phyloP scores from a whole-genome alignment of 129 eudicot species.

The Flaveria ramosissima region DNA sequence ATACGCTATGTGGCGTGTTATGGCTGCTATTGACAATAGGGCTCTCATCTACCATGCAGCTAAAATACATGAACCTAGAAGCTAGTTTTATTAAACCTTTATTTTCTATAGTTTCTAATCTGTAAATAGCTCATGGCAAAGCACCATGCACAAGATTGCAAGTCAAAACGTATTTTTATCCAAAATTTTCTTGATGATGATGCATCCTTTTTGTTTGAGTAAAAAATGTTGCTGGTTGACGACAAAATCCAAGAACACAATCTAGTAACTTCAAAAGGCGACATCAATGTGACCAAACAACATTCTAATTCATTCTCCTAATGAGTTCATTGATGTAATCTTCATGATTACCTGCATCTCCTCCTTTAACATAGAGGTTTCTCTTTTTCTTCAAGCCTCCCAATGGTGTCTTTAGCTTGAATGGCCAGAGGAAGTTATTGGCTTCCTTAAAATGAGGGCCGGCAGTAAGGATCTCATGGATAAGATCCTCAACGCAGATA shows the following conservation, averaged over 20 bases:
- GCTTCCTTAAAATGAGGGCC: slow-evolving; percentile 89
- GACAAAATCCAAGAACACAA: slow-evolving; percentile 24
- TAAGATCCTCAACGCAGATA: slow-evolving; percentile 67
- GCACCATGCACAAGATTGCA: background rate
- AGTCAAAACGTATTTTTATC: background rate
- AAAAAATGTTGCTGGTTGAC: background rate
- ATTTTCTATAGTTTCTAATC: too few relatives aligned
- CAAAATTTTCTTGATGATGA: slow-evolving; percentile 23
- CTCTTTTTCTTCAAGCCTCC: slow-evolving; percentile 81
- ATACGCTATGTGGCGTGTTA: too few relatives aligned
- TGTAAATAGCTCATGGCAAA: background rate
- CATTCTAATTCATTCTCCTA: slow-evolving; percentile 71
- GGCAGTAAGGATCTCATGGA: slow-evolving; percentile 77
- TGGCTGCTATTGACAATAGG: too few relatives aligned
- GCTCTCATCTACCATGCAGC: too few relatives aligned
- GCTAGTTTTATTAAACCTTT: too few relatives aligned
- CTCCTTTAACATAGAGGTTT: slow-evolving; percentile 82
- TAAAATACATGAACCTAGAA: too few relatives aligned
- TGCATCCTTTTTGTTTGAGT: slow-evolving; percentile 12
- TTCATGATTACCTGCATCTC: slow-evolving; percentile 84
- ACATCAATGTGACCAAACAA: background rate
- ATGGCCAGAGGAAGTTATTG: slow-evolving; percentile 83
- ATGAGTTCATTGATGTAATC: slow-evolving; percentile 75
- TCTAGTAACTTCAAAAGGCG: slow-evolving; percentile 14
- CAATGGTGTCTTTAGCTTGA: slow-evolving; percentile 76